Evolutionary conservation across 495 filamentous ascomycete species (phyloP).

Genomic region (Xylaria telfairii): DNA sequence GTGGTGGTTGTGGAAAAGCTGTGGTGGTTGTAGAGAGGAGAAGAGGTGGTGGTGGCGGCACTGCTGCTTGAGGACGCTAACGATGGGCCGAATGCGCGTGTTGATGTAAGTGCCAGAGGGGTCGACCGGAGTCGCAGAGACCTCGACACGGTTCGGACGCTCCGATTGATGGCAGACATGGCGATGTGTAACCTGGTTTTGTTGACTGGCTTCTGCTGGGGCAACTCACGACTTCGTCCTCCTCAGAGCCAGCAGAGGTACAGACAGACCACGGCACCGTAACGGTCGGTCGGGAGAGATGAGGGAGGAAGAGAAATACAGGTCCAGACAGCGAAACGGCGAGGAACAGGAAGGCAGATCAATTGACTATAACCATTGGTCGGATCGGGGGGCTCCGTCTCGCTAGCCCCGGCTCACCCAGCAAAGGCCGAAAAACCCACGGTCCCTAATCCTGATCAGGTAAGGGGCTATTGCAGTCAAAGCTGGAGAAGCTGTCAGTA

Average conservation of each 20-base stretch:
- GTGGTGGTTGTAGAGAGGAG: conserved; percentile 35
- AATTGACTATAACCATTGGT: conserved; percentile 22
- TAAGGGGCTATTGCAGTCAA: not conserved
- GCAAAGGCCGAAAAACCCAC: not conserved
- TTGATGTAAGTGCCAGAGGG: conserved; percentile 28
- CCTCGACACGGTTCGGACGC: conserved; percentile 40
- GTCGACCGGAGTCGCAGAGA: conserved; percentile 40
- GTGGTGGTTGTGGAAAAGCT: conserved; percentile 64
- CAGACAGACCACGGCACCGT: not conserved
- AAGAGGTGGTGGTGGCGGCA: conserved; percentile 25
- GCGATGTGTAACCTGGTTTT: conserved; percentile 18
- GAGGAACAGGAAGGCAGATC: not conserved
- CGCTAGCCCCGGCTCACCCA: not conserved
- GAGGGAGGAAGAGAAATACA: conserved; percentile 14
- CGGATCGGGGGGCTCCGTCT: conserved; percentile 18
- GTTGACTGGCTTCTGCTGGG: not conserved
- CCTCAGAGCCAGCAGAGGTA: not conserved
- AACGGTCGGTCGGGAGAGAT: not conserved
- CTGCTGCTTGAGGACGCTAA: conserved; percentile 32
- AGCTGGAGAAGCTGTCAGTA: conserved; percentile 8
- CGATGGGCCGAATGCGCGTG: conserved; percentile 27
- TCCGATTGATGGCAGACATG: conserved; percentile 43
- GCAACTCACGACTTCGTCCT: not conserved
- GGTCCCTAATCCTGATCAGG: not conserved
- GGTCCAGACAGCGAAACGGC: not conserved